Evolutionary conservation across 2,329 filamentous ascomycete genomes (phyloP).

Genomic region (Bipolaris gigantea): DNA sequence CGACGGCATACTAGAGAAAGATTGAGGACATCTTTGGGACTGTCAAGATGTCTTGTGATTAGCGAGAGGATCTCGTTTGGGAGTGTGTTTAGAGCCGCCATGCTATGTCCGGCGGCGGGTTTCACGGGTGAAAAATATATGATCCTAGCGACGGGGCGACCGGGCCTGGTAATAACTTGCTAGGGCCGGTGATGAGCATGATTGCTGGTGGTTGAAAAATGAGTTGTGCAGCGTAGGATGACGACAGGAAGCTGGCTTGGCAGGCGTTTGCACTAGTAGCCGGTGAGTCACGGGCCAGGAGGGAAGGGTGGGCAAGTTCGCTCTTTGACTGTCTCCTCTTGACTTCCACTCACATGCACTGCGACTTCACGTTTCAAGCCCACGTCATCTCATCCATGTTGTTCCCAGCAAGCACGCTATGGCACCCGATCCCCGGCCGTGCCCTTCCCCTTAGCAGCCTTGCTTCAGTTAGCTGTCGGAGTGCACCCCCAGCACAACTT

Average conservation of each 20-base stretch:
- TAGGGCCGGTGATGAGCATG: slow-evolving; percentile 6
- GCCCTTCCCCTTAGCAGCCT: neutral
- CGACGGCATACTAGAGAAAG: slow-evolving; percentile 30
- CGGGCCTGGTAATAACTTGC: neutral
- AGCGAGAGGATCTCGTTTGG: slow-evolving; percentile 42
- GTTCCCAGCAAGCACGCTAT: neutral
- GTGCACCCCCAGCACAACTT: neutral
- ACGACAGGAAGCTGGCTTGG: slow-evolving; percentile 22
- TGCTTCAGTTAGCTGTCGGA: neutral
- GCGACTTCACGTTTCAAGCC: neutral
- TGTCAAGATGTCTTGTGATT: slow-evolving; percentile 34
- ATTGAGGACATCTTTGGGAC: slow-evolving; percentile 29
- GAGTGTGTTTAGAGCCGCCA: slow-evolving; percentile 30
- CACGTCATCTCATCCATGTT: neutral
- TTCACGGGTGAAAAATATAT: neutral
- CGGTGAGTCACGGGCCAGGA: neutral
- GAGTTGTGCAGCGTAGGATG: slow-evolving; percentile 20
- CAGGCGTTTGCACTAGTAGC: slow-evolving; percentile 9
- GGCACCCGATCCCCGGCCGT: neutral
- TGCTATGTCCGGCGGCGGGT: slow-evolving; percentile 2
- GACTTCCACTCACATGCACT: too few species aligned
- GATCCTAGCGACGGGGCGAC: neutral
- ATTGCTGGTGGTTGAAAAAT: slow-evolving; percentile 8
- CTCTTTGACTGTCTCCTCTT: neutral
- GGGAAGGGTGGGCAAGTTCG: neutral